Evolutionary conservation across 202 grass and related monocot genomes (phyloP).

Genomic region (Panicum hallii): DNA sequence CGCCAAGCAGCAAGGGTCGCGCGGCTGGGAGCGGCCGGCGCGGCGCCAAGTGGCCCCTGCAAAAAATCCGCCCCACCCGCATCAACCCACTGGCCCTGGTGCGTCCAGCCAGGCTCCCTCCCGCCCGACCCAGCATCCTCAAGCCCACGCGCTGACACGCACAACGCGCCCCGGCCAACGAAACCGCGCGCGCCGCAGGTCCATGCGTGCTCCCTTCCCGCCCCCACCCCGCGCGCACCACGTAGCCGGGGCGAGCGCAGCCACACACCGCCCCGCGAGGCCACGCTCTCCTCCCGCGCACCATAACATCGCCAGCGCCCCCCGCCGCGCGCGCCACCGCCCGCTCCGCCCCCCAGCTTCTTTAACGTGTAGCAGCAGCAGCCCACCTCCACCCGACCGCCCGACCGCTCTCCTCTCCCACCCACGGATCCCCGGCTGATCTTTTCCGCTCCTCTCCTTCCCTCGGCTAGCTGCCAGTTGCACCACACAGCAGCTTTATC

Average conservation of each 20-base stretch:
- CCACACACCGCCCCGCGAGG: conserved; percentile 44
- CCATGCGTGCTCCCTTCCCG: not conserved
- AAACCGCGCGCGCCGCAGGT: not conserved
- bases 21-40: conserved; percentile 4
- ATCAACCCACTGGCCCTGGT: conserved; percentile 29
- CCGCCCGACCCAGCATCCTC: not conserved
- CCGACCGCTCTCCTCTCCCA: not conserved
- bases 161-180: not conserved
- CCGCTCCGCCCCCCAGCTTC: not conserved
- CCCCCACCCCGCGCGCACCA: conserved; percentile 32
- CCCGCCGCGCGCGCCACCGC: not conserved
- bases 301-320: conserved; percentile 22
- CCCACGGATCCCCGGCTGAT: conserved; percentile 23
- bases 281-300: conserved; percentile 47
- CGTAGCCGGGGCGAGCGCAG: conserved; percentile 44
- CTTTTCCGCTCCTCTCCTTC: not conserved
- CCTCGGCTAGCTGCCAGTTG: not conserved
- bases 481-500: conserved; percentile 1
- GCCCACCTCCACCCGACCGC: not conserved
- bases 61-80: conserved; percentile 47
- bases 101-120: not conserved
- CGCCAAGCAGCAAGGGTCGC: not conserved
- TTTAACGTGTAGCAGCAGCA: conserved; percentile 20
- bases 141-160: conserved; percentile 8
- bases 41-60: conserved; percentile 31